Percentiles rank a stretch among this genome's conserved stretches.
phyloP scores from a whole-genome alignment of 2,329 filamentous ascomycete species.

The Fusarium tricinctum region DNA sequence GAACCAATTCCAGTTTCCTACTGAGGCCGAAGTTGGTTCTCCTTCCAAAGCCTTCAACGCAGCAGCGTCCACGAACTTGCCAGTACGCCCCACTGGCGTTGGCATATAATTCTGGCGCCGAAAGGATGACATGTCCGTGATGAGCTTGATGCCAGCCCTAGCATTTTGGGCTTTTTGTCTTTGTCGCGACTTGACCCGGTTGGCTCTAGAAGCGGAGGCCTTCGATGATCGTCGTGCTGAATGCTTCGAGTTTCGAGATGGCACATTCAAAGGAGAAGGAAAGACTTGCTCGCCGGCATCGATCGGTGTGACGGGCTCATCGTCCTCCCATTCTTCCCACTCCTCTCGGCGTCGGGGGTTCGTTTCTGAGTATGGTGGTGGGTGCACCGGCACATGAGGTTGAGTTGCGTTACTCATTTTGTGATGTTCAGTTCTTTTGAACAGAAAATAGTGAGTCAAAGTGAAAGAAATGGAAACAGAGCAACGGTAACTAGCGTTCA shows the following conservation, averaged over 20 bases:
- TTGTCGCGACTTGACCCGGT: constrained; percentile 69
- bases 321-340: constrained; percentile 69
- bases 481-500: constrained; percentile 22
- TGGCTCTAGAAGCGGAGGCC: constrained; percentile 58
- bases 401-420: constrained; percentile 38
- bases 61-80: constrained; percentile 70
- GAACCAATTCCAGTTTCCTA: constrained; percentile 71
- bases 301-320: constrained; percentile 59
- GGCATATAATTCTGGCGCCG: constrained; percentile 59
- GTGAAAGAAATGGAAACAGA: constrained; percentile 9
- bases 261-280: constrained; percentile 37
- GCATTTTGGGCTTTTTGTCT: constrained; percentile 73
- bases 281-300: constrained; percentile 56
- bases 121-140: constrained; percentile 75
- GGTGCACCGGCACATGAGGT: constrained; percentile 26
- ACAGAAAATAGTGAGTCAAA: constrained; percentile 5
- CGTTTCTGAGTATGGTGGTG: constrained; percentile 37
- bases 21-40: constrained; percentile 65
- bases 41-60: constrained; percentile 72
- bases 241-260: constrained; percentile 31
- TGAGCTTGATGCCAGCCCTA: constrained; percentile 74
- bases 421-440: constrained; percentile 19
- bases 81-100: constrained; percentile 51
- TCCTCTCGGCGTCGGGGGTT: constrained; percentile 55
- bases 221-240: constrained; percentile 51